These are phyloP conservation scores for Sphaerosporella brunnea DNA, from an alignment of 495 filamentous ascomycete species.

Conservation along the genomic window DNA sequence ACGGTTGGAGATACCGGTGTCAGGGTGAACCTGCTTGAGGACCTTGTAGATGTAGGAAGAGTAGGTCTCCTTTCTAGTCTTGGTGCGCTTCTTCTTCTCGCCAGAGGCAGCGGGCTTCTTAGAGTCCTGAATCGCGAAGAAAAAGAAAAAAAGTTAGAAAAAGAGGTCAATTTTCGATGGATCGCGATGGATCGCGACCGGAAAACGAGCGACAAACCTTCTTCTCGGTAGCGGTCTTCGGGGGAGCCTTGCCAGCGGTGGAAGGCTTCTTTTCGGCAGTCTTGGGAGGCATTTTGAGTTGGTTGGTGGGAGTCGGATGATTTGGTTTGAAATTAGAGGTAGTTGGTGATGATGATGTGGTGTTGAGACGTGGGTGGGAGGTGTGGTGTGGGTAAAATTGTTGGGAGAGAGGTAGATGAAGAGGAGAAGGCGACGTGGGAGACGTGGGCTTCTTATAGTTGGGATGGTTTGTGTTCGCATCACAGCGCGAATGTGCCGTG, in stretches of 20 bases:
- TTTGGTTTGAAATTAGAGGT: conserved; percentile 8
- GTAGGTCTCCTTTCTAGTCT: conserved; percentile 99
- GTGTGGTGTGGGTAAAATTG: no score
- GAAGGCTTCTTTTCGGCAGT: conserved; percentile 92
- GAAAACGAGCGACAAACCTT: conserved; percentile 35
- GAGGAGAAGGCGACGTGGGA: conserved; percentile 28
- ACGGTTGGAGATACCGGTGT: conserved; percentile 99
- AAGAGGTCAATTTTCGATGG: no score
- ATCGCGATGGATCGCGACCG: neutral
- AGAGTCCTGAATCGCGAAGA: conserved; percentile 51
- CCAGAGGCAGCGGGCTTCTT: conserved; percentile 94
- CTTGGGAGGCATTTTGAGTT: conserved; percentile 77
- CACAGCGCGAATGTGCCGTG: conserved; percentile 2
- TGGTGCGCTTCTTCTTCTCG: conserved; percentile 99
- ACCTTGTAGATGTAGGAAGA: conserved; percentile 99
- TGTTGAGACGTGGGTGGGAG: conserved; percentile 11
- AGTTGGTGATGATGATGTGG: conserved; percentile 1
- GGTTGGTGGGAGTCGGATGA: conserved; percentile 10
- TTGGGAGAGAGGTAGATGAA: conserved; percentile 29
- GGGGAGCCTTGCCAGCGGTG: conserved; percentile 90
- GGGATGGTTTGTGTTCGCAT: neutral
- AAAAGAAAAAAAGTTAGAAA: conserved; percentile 4
- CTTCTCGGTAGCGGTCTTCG: conserved; percentile 86
- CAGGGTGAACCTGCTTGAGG: conserved; percentile 98
- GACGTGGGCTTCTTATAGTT: conserved; percentile 29